Conservation (phyloP, 495 filamentous ascomycete species). For the Terfezia boudieri region DNA sequence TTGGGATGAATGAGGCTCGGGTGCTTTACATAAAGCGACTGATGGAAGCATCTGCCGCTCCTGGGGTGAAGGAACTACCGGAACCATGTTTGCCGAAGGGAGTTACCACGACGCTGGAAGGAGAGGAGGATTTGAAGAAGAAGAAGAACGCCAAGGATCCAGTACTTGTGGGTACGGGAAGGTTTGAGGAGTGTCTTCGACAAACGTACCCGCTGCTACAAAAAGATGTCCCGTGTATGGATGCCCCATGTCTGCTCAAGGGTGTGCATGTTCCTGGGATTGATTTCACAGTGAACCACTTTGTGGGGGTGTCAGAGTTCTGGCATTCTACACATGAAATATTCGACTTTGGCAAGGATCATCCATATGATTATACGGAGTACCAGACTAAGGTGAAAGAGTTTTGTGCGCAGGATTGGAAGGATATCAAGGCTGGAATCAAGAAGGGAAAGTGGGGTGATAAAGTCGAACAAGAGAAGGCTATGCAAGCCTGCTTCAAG, state of each 20-base stretch:
- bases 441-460: slow-evolving; percentile 45
- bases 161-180: slow-evolving; percentile 55
- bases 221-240: slow-evolving; percentile 58
- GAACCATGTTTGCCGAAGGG: slow-evolving; percentile 82
- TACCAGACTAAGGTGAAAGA: slow-evolving; percentile 70
- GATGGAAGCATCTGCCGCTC: slow-evolving; percentile 32
- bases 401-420: slow-evolving; percentile 73
- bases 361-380: slow-evolving; percentile 72
- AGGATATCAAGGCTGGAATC: slow-evolving; percentile 41
- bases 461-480: slow-evolving; percentile 50
- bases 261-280: slow-evolving; percentile 85
- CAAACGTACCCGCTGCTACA: slow-evolving; percentile 70
- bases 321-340: slow-evolving; percentile 97
- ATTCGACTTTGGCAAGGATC: slow-evolving; percentile 58
- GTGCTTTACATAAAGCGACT: slow-evolving; percentile 55
- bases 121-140: slow-evolving; percentile 25
- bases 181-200: slow-evolving; percentile 64
- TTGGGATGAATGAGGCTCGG: slow-evolving; percentile 80
- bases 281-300: slow-evolving; percentile 95
- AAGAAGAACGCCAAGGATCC: slow-evolving; percentile 18
- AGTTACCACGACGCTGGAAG: slow-evolving; percentile 42
- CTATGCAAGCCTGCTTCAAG: slow-evolving; percentile 86
- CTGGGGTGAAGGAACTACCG: slow-evolving; percentile 41
- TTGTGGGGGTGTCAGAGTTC: slow-evolving; percentile 93
- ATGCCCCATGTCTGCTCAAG: slow-evolving; percentile 69